Evolutionary conservation across 2,329 filamentous ascomycete genomes (phyloP).

Genomic region (Fusarium coffeatum): DNA sequence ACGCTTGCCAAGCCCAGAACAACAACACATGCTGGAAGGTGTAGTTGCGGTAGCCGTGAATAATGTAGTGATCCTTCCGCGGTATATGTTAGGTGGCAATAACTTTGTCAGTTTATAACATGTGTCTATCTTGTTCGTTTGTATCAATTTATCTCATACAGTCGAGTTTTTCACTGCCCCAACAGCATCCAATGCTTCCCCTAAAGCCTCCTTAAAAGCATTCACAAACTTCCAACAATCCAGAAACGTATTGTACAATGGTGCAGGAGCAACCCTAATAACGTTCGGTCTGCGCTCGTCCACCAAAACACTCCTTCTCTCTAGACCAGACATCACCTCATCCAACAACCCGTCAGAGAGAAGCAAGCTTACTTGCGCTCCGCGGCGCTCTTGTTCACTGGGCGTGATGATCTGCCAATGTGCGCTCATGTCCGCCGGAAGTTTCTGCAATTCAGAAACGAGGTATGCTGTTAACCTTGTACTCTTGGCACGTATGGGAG

Average conservation of each 20-base stretch:
- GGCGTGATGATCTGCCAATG: slow-evolving; percentile 75
- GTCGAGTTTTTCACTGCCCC: background rate
- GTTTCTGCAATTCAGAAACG: slow-evolving; percentile 66
- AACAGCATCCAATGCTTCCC: slow-evolving; percentile 34
- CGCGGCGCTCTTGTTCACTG: slow-evolving; percentile 68
- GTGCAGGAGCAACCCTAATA: slow-evolving; percentile 80
- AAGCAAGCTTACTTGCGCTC: slow-evolving; percentile 81
- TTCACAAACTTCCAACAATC: slow-evolving; percentile 61
- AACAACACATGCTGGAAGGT: background rate
- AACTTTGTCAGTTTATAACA: background rate
- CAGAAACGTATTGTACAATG: slow-evolving; percentile 81
- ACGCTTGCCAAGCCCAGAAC: background rate
- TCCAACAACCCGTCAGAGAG: slow-evolving; percentile 75
- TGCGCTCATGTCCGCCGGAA: slow-evolving; percentile 41
- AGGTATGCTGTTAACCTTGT: slow-evolving; percentile 74
- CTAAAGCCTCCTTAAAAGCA: slow-evolving; percentile 45
- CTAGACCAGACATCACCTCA: slow-evolving; percentile 68
- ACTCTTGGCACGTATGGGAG: slow-evolving; percentile 69
- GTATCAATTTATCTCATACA: background rate
- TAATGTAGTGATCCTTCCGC: background rate
- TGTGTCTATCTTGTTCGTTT: background rate
- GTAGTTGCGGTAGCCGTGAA: background rate
- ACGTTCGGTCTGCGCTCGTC: slow-evolving; percentile 86
- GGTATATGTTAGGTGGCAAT: background rate
- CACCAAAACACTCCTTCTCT: slow-evolving; percentile 75